Percentiles rank a stretch among this genome's conserved stretches.
phyloP scores from a whole-genome alignment of 352 stramenopile species.

The Globisporangium echinulatum region DNA sequence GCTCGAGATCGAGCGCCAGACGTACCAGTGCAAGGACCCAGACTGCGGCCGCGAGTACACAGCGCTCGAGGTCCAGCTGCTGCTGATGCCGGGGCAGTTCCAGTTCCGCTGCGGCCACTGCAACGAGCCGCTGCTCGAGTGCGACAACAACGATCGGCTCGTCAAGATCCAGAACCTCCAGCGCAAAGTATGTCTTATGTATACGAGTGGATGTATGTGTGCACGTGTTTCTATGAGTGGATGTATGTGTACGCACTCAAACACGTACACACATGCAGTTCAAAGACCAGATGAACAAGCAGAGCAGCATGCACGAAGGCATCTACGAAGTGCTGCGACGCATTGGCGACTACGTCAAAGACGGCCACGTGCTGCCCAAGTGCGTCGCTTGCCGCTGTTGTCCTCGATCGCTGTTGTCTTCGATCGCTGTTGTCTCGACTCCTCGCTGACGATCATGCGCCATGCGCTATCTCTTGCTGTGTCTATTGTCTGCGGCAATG shows the following conservation, averaged over 20 bases:
- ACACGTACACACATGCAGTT: slow-evolving; percentile 26
- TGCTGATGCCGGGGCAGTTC: slow-evolving; percentile 79
- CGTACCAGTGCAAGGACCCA: slow-evolving; percentile 79
- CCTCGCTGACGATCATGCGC: not conserved
- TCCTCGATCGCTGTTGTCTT: not conserved
- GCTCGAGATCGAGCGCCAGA: slow-evolving; percentile 83
- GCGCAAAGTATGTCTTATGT: slow-evolving; percentile 42
- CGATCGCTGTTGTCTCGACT: not conserved
- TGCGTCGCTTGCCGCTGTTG: slow-evolving; percentile 10
- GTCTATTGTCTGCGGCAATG: no score
- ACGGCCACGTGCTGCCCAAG: slow-evolving; percentile 63
- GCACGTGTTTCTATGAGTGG: not conserved
- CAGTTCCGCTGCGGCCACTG: slow-evolving; percentile 85
- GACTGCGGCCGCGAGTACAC: slow-evolving; percentile 86
- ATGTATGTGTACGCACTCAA: not conserved
- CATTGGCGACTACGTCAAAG: slow-evolving; percentile 77
- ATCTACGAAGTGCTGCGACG: slow-evolving; percentile 79
- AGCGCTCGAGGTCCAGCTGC: slow-evolving; percentile 70
- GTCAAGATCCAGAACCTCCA: slow-evolving; percentile 68
- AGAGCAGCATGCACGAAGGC: slow-evolving; percentile 74
- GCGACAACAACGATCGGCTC: slow-evolving; percentile 82
- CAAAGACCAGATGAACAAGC: slow-evolving; percentile 87
- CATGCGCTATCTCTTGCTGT: not conserved
- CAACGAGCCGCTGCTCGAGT: slow-evolving; percentile 81
- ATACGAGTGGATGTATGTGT: not conserved